Evolutionary conservation across 208 protist genomes (phyloP).

Genomic region (Leptomonas pyrrhocoris): DNA sequence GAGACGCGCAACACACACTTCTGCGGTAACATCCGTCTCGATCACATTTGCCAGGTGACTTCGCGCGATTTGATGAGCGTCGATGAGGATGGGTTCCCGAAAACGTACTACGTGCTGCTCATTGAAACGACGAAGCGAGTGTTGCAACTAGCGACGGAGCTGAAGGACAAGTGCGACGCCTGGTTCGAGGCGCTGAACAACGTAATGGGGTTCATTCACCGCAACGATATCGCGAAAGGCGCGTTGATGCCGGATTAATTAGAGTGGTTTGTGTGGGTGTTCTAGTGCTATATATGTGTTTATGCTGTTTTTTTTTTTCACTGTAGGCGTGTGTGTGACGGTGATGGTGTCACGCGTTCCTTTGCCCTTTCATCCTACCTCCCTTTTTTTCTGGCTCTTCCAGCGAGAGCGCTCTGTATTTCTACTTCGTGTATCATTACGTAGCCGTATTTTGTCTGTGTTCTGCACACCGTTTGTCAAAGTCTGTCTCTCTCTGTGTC

Average conservation of each 20-base stretch:
- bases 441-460: not conserved
- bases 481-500: not conserved
- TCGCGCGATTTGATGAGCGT: constrained; percentile 51
- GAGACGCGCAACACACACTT: constrained; percentile 68
- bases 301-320: constrained; percentile 19
- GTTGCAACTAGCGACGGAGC: constrained; percentile 79
- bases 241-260: constrained; percentile 42
- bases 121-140: constrained; percentile 69
- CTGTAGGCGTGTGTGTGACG: not conserved
- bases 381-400: constrained; percentile 18
- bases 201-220: constrained; percentile 68
- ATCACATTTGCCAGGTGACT: constrained; percentile 67
- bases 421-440: constrained; percentile 16
- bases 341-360: not conserved
- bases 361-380: not conserved
- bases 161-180: constrained; percentile 63
- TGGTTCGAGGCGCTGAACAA: constrained; percentile 87
- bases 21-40: constrained; percentile 59
- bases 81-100: constrained; percentile 52
- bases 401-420: not conserved
- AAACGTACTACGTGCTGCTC: constrained; percentile 73
- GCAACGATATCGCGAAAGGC: constrained; percentile 47
- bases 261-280: constrained; percentile 18
- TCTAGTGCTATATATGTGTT: not conserved
- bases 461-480: no score